A percentile compares a stretch with the other conserved stretches of the same genome.
These are phyloP conservation scores for Xylaria flabelliformis DNA, from an alignment of 495 filamentous ascomycete genomes.

Conservation along the genomic window DNA sequence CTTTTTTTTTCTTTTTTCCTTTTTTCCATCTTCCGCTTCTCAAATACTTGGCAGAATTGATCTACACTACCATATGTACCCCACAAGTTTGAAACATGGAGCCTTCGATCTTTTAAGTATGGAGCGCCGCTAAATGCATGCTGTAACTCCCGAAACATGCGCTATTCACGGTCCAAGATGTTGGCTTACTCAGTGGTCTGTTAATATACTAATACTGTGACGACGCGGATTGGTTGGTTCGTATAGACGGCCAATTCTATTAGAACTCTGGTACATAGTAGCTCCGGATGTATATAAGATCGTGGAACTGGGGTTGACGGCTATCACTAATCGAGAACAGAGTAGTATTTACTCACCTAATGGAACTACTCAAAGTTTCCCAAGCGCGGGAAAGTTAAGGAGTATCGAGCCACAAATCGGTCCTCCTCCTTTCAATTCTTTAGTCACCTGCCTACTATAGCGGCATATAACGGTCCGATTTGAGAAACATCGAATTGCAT, in stretches of 20 bases:
- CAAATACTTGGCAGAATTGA: background rate
- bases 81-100: conserved; percentile 8
- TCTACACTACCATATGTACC: background rate
- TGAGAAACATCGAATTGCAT: background rate
- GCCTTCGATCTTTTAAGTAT: background rate
- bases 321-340: background rate
- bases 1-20: background rate
- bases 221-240: background rate
- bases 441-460: conserved; percentile 4
- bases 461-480: background rate
- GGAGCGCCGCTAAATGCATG: background rate
- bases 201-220: background rate
- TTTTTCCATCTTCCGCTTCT: background rate
- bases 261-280: too few relatives aligned
- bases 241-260: too few relatives aligned
- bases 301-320: background rate
- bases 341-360: background rate
- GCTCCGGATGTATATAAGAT: background rate
- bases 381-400: background rate
- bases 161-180: background rate
- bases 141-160: background rate
- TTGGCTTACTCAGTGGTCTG: background rate
- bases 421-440: background rate
- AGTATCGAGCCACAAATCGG: background rate
- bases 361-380: background rate